A percentile compares a stretch with the other conserved stretches of the same genome.
Evolutionary conservation across 306 rosid species (phyloP).

Genomic region (Geum urbanum): DNA sequence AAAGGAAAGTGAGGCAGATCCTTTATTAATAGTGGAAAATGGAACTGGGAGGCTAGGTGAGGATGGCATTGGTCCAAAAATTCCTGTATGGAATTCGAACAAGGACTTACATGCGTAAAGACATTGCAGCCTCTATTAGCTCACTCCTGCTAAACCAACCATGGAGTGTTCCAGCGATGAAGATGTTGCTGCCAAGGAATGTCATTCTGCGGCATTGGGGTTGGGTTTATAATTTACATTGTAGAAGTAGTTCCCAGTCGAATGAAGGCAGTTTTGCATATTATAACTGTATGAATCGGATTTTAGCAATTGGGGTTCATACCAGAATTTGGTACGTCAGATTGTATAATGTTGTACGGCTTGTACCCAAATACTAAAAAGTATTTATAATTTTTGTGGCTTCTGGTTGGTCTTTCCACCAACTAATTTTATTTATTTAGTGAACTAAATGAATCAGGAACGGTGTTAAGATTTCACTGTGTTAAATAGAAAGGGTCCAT

Average conservation of each 20-base stretch:
- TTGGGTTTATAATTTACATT: conserved; percentile 10
- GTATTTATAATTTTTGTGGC: background rate
- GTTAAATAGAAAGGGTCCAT: background rate
- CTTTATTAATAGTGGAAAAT: conserved; percentile 54
- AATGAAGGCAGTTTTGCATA: conserved; percentile 22
- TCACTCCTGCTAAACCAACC: conserved; percentile 15
- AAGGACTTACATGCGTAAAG: conserved; percentile 47
- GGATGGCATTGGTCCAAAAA: conserved; percentile 36
- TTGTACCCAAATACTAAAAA: background rate
- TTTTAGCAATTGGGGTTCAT: conserved; percentile 12
- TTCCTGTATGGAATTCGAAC: conserved; percentile 61
- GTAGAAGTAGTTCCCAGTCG: conserved; percentile 9
- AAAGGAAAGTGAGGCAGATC: conserved; percentile 68
- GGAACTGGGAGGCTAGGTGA: conserved; percentile 46
- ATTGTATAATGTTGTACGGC: conserved; percentile 11
- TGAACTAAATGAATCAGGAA: background rate
- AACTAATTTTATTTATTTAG: background rate
- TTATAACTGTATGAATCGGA: conserved; percentile 17
- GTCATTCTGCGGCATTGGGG: conserved; percentile 15
- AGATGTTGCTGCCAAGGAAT: conserved; percentile 47
- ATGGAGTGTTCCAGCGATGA: conserved; percentile 34
- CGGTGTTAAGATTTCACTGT: background rate
- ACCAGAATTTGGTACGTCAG: conserved; percentile 12
- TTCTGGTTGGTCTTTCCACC: background rate
- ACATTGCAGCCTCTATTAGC: background rate